Evolutionary conservation across 768 basidiomycete species (phyloP), one percentile per base, ranked within the genome.

Genomic region (Neoboletus magnificus): DNA sequence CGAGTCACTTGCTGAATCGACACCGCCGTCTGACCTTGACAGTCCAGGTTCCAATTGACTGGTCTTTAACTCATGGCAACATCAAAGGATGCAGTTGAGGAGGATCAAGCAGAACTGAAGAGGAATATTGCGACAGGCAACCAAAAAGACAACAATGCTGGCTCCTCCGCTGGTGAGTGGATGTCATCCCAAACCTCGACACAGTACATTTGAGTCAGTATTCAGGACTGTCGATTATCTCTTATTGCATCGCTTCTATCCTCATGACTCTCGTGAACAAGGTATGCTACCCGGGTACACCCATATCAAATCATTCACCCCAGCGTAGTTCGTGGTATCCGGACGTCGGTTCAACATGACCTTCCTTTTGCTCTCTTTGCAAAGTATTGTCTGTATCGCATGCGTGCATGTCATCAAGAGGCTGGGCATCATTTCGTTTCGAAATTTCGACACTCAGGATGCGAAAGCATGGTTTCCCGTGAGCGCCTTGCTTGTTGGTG

Each of bases 191-290:
- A n/a, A 23, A 32, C 18, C 13, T 27, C 9, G 23, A 41, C 1
- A 35, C 45, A 33, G 5, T n/a, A 29, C 47, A 20, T 43, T 45
- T 18, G 35, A 57, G 10, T n/a, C 12, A 9, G 29, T n/a, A 12
- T 49, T 30, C 64, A 93, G 91, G 89, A 20, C 78, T 89, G 30
- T 85, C 97, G 33, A 89, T 98, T 59, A 58, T 87, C 55, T 89
- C 88, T 66, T 98, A 98, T 70, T 98, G 97, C 67, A 56, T 89
- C 15, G 92, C 95, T 1, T 93, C 91, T 1, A 96, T 98, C 61
- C 73, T 95, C 46, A 99, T 99, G 97, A 99, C 97, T 0, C 81
- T 98, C 43, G 84, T 96, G 59, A 98, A 98, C 78, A 98, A 98
- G 81, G 95, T 93, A 58, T 54, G 77, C 54, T 20, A 29, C 22